Evolutionary conservation across 2,329 filamentous ascomycete species (phyloP), one percentile per base, ranked within the genome.

Genomic region (Ophioceras dolichostomum): DNA sequence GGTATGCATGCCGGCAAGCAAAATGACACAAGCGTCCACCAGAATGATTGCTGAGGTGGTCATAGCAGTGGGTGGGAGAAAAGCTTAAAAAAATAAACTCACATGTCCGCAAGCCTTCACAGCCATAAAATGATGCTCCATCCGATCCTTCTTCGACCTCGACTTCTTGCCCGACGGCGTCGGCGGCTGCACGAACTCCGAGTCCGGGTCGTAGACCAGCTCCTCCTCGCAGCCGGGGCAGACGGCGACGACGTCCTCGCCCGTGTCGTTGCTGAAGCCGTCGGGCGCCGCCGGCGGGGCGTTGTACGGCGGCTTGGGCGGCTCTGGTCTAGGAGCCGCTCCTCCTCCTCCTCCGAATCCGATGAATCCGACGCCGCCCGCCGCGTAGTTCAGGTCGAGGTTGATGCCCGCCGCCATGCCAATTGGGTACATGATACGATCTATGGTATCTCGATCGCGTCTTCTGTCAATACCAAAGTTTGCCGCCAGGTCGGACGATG

Each of bases 41-140:
- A n/a, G n/a, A n/a, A n/a, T n/a, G n/a, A n/a, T n/a, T n/a, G n/a
- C n/a, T n/a, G n/a, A n/a, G n/a, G n/a, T n/a, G n/a, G n/a, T n/a
- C n/a, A n/a, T n/a, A n/a, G n/a, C n/a, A n/a, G n/a, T n/a, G n/a
- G n/a, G n/a, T n/a, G n/a, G n/a, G n/a, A n/a, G 18, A 30, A 27
- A 36, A n/a, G 8, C 16, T 14, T 9, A 5, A 13, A 9, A 28
- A 10, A 32, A 47, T 17, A 40, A 20, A 56, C 68, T 52, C 70
- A 96, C 91, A 62, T 98, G 91, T 45, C 91, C 91, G 55, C 91
- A 98, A 36, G 71, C 71, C 58, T 88, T 94, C 26, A 91, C 70
- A 1, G 91, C 81, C 87, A 88, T 96, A 43, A 96, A 89, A 49
- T 94, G 83, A 52, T 84, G 79, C 58, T 94, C 87, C 17, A 67